Base-by-base conservation (phyloP, 768 basidiomycete genomes). In the Calocybe indica region DNA sequence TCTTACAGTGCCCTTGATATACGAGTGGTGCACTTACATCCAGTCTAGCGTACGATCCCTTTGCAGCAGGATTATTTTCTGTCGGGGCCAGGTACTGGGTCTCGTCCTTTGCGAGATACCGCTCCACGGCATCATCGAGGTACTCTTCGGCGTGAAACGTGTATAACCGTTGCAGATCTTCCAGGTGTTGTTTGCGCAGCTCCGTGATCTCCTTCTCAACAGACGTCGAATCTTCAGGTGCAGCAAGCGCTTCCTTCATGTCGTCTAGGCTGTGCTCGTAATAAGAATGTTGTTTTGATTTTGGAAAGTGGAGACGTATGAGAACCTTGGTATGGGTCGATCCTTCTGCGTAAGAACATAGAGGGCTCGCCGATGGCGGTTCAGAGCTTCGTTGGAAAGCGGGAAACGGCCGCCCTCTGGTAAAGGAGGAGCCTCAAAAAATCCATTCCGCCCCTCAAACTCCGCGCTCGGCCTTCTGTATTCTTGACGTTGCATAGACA, bases 291-390 rank as follows among this genome's bases (percentile, higher is more conserved):
- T 6, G 36, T 9, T 33, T 35, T 7, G 9, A 29, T 30, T 37
- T 34, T 33, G 41, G 12, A 38, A 12, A 8, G 15, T 5, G 13
- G 30, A 12, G 28, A 51, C 70, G 49, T 58, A 75, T 22, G 22
- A 22, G 22, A 22, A 22, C 76, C 66, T 61, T 40, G 74, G 71
- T 7, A 74, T 62, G 7, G 60, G 59, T 39, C 62, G 46, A 36
- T 69, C 67, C 44, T 68, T 72, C 45, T 66, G 62, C 7, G 66
- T 66, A 15, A 78, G 54, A 14, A 74, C 58, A 51, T 62, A 76
- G 47, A 68, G 61, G 0, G 71, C 72, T 15, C 59, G 51, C 6
- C 69, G 60, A 39, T 68, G 66, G 15, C 62, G 58, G 47, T 66
- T 59, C 38, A 65, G 46, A 1, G 61, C 63, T 5, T 47, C 53